Percentiles rank a stretch among this genome's conserved stretches.
Evolutionary conservation across 2,329 filamentous ascomycete genomes (phyloP).

Genomic region (Aspergillus fructus): DNA sequence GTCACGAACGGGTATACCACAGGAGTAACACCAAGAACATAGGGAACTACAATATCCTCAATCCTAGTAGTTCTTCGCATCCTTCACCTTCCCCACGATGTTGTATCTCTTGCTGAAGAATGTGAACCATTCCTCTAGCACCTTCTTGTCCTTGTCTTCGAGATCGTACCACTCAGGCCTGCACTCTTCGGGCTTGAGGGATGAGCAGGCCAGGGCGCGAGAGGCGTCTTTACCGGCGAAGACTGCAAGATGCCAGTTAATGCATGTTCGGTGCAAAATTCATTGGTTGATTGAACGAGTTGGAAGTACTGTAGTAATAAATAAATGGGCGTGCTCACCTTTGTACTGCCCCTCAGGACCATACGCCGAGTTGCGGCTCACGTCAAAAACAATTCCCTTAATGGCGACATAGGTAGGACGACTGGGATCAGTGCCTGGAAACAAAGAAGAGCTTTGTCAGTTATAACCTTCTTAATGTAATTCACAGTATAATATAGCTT

Average conservation of each 20-base stretch:
- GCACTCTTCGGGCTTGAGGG: constrained; percentile 81
- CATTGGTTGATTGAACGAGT: neutral
- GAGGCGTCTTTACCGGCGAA: constrained; percentile 96
- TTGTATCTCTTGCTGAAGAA: constrained; percentile 99
- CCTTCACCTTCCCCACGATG: constrained; percentile 55
- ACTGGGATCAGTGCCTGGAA: constrained; percentile 38
- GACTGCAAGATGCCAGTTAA: constrained; percentile 55
- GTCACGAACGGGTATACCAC: constrained; percentile 4
- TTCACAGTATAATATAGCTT: neutral
- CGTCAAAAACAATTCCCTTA: constrained; percentile 92
- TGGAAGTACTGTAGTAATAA: neutral
- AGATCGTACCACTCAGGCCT: constrained; percentile 79
- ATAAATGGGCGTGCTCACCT: constrained; percentile 55
- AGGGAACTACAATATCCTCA: constrained; percentile 14
- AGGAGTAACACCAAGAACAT: neutral
- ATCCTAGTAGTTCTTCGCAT: constrained; percentile 36
- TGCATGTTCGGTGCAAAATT: neutral
- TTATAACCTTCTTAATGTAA: neutral
- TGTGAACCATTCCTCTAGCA: constrained; percentile 87
- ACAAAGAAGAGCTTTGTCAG: neutral
- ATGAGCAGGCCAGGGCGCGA: constrained; percentile 82
- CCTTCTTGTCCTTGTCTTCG: constrained; percentile 78
- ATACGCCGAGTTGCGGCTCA: constrained; percentile 86
- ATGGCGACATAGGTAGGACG: constrained; percentile 62
- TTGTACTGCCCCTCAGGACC: constrained; percentile 78